phyloP scores from a whole-genome alignment of 1,139 yeast species.

The Candida anutae region DNA sequence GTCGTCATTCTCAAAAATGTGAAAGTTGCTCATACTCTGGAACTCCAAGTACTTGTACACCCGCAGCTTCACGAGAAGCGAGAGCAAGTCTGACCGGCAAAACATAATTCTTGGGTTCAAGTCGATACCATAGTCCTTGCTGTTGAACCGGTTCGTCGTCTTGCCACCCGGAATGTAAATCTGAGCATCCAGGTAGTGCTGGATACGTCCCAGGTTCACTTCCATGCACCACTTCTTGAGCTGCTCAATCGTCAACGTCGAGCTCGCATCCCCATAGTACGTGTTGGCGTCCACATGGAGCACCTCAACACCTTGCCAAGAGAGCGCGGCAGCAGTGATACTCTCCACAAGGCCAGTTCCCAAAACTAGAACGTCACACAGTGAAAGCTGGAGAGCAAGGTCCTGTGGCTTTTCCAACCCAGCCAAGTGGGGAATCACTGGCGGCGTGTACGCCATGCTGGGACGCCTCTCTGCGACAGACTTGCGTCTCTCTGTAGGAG shows the following conservation, averaged over 20 bases:
- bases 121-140: constrained; percentile 81
- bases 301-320: constrained; percentile 94
- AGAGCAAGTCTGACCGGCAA: constrained; percentile 78
- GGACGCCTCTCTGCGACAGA: constrained; percentile 75
- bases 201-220: constrained; percentile 44
- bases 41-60: constrained; percentile 90
- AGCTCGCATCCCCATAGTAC: constrained; percentile 82
- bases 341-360: constrained; percentile 92
- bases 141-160: constrained; percentile 37
- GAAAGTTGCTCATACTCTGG: constrained; percentile 81
- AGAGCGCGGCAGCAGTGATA: constrained; percentile 84
- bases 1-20: constrained; percentile 82
- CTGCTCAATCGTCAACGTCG: constrained; percentile 83
- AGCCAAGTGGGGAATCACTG: constrained; percentile 72
- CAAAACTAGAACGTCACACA: constrained; percentile 79
- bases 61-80: constrained; percentile 70
- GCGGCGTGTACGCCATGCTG: constrained; percentile 40
- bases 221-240: constrained; percentile 71
- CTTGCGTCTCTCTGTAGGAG: constrained; percentile 45
- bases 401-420: constrained; percentile 65
- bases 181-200: constrained; percentile 51
- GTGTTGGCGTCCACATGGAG: constrained; percentile 78
- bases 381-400: constrained; percentile 42
- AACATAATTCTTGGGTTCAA: constrained; percentile 83
- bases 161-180: constrained; percentile 62